Evolutionary conservation across 1,284 basidiomycete genomes (phyloP).

Genomic region (Ustilago loliicola): DNA sequence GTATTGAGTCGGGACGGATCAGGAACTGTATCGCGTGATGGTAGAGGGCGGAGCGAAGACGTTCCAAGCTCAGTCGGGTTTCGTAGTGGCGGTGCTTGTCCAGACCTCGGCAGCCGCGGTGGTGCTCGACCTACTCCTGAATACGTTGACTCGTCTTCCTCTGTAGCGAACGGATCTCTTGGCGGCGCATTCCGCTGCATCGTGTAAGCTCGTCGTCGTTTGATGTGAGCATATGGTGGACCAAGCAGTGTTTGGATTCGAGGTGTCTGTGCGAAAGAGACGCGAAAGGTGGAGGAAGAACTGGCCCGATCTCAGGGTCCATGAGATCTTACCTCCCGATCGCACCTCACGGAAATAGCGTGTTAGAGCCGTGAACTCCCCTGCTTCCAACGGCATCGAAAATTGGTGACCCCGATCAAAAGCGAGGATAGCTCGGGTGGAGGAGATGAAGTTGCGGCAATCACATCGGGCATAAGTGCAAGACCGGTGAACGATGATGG

Average conservation of each 20-base stretch:
- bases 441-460: not conserved
- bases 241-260: not conserved
- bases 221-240: no score
- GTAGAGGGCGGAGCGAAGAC: not conserved
- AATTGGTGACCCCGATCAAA: not conserved
- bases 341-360: not conserved
- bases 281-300: constrained; percentile 14
- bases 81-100: constrained; percentile 5
- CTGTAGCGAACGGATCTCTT: constrained; percentile 30
- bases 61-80: not conserved
- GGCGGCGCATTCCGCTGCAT: constrained; percentile 15
- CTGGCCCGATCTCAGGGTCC: constrained; percentile 8
- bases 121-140: constrained; percentile 16
- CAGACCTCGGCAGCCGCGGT: constrained; percentile 8
- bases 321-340: not conserved
- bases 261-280: constrained; percentile 12
- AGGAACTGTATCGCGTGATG: not conserved
- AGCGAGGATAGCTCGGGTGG: not conserved
- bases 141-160: constrained; percentile 14
- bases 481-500: not conserved
- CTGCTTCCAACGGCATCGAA: not conserved
- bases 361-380: not conserved
- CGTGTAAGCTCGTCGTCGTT: not conserved
- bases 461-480: constrained; percentile 5
- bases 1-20: not conserved